Evolutionary conservation across 305 asterid genomes (phyloP).

Genomic region (Solanum hybrid): DNA sequence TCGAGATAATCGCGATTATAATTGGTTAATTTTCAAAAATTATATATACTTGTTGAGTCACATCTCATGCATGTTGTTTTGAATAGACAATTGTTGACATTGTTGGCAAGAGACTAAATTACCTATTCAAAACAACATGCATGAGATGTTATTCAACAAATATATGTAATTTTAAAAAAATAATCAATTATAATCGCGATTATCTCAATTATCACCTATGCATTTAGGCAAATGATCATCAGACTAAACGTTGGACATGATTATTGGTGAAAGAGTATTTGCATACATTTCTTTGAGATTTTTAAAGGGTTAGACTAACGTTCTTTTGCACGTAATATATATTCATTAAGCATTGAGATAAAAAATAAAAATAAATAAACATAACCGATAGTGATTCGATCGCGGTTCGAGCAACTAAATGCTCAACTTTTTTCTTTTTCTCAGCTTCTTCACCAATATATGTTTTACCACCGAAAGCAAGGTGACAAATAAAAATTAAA

Average conservation of each 20-base stretch:
- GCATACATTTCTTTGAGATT: slow-evolving; percentile 12
- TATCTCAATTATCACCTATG: neutral
- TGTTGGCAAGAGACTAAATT: neutral
- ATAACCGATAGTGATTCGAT: slow-evolving; percentile 16
- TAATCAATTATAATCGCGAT: neutral
- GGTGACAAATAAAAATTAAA: slow-evolving; percentile 2
- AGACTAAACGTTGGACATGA: neutral
- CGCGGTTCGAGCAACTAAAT: slow-evolving; percentile 6
- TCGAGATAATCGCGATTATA: neutral
- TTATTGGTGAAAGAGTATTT: slow-evolving; percentile 4
- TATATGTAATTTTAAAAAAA: neutral
- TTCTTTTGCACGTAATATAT: no score
- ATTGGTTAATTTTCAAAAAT: neutral
- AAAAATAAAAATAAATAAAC: no score
- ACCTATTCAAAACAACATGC: neutral
- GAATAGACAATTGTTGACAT: neutral
- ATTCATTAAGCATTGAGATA: no score
- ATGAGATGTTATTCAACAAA: neutral
- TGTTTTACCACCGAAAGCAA: slow-evolving; percentile 9
- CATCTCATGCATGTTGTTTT: neutral
- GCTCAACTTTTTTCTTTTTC: slow-evolving; percentile 22
- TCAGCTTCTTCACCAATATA: slow-evolving; percentile 12
- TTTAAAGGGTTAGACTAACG: neutral
- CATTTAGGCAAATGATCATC: neutral
- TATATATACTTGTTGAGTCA: neutral